Conservation (phyloP, 805 yeast genomes). For the Suhomyces sp. region DNA sequence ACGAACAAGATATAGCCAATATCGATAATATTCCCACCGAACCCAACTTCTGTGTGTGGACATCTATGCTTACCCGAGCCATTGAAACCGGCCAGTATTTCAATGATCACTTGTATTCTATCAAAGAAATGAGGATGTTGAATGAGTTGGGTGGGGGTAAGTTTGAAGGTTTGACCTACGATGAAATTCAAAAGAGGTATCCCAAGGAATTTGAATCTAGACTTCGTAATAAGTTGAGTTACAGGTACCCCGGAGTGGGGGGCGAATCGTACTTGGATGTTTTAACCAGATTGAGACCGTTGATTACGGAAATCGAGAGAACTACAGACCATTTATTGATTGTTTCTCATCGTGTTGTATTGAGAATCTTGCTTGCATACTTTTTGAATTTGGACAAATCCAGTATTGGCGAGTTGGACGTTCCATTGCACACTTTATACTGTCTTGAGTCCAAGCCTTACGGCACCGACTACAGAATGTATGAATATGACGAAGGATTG, state of each 20-base stretch:
- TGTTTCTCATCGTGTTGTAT: constrained; percentile 87
- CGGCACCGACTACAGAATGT: constrained; percentile 91
- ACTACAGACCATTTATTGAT: constrained; percentile 82
- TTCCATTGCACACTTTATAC: constrained; percentile 88
- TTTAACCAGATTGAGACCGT: constrained; percentile 81
- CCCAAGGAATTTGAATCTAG: constrained; percentile 82
- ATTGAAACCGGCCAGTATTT: constrained; percentile 75
- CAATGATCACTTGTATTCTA: constrained; percentile 67
- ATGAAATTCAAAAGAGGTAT: constrained; percentile 66
- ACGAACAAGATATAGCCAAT: constrained; percentile 20
- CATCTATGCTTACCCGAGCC: constrained; percentile 79
- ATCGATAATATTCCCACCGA: constrained; percentile 46
- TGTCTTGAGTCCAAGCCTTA: constrained; percentile 90
- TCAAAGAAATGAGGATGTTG: constrained; percentile 88
- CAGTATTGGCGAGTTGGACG: constrained; percentile 84
- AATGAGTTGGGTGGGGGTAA: constrained; percentile 93
- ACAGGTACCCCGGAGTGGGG: constrained; percentile 95
- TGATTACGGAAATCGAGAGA: constrained; percentile 89
- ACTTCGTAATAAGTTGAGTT: constrained; percentile 70
- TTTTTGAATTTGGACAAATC: constrained; percentile 79
- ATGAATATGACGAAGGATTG: constrained; percentile 74
- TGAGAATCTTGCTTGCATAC: constrained; percentile 82
- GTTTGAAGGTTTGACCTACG: constrained; percentile 90
- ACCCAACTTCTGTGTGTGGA: constrained; percentile 86
- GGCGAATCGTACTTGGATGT: constrained; percentile 96